phyloP scores from a whole-genome alignment of 148 eudicot genomes.

The Hydrangea macrophylla region DNA sequence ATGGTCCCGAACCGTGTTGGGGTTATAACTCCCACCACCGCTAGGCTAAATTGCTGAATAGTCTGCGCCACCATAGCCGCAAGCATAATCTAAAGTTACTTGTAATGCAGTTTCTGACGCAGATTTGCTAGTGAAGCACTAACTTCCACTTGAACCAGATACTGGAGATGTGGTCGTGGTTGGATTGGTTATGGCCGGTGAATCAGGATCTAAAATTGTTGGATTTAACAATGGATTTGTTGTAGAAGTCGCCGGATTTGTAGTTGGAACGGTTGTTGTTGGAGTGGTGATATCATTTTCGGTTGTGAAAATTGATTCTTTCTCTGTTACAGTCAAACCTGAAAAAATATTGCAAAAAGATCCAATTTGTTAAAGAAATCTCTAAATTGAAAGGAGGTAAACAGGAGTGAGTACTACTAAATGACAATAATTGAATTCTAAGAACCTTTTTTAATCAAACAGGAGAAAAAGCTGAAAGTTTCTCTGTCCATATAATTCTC shows the following conservation, averaged over 20 bases:
- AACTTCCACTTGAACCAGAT: conserved; percentile 48
- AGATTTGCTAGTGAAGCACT: conserved; percentile 31
- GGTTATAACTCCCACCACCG: conserved; percentile 22
- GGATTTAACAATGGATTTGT: too few relatives aligned
- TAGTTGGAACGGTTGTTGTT: conserved; percentile 66
- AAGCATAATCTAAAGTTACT: conserved; percentile 28
- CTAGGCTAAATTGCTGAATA: conserved; percentile 20
- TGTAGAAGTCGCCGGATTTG: conserved; percentile 32
- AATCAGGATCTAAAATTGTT: conserved; percentile 12
- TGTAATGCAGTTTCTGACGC: conserved; percentile 24
- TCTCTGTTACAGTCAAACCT: conserved; percentile 19
- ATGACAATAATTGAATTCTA: too few relatives aligned
- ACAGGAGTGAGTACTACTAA: too few relatives aligned
- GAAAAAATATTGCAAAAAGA: conserved; percentile 20
- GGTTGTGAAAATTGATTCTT: conserved; percentile 34
- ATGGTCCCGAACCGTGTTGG: conserved; percentile 16
- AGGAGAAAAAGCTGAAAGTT: too few relatives aligned
- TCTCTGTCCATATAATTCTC: too few relatives aligned
- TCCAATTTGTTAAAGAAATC: too few relatives aligned
- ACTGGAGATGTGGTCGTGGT: conserved; percentile 18
- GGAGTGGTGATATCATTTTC: conserved; percentile 82
- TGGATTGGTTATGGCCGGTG: conserved; percentile 11
- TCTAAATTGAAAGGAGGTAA: too few relatives aligned
- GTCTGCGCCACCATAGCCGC: too few relatives aligned
- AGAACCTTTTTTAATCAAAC: too few relatives aligned